phyloP scores from a whole-genome alignment of 345 rosid genomes.

The Citrus cavaleriei region DNA sequence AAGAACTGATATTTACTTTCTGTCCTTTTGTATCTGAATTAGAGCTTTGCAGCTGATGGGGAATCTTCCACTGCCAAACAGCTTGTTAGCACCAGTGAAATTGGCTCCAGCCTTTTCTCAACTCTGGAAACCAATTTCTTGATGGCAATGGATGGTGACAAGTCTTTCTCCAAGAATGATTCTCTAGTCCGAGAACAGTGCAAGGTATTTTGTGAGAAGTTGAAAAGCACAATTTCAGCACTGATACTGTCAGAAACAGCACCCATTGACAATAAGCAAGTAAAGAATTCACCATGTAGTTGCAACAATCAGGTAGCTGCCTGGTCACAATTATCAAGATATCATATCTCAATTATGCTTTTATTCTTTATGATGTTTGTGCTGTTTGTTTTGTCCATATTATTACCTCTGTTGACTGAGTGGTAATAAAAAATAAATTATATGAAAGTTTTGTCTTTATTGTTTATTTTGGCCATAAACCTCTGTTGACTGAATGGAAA shows the following conservation, averaged over 20 bases:
- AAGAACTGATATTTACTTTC: conserved; percentile 13
- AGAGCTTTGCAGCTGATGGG: conserved; percentile 49
- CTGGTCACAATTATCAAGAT: conserved; percentile 52
- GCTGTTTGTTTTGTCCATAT: conserved; percentile 4
- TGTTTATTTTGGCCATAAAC: background rate
- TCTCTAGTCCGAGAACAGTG: conserved; percentile 40
- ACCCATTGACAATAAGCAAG: conserved; percentile 27
- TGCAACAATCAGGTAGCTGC: conserved; percentile 73
- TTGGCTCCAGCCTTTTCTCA: conserved; percentile 53
- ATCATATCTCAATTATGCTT: conserved; percentile 37
- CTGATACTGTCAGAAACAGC: conserved; percentile 37
- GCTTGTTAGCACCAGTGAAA: conserved; percentile 47
- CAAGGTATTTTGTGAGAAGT: conserved; percentile 41
- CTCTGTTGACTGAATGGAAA: background rate
- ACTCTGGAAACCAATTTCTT: conserved; percentile 55
- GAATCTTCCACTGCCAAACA: conserved; percentile 50
- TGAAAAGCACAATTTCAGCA: conserved; percentile 38
- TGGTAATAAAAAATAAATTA: background rate
- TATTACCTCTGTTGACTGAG: background rate
- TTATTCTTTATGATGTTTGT: conserved; percentile 19
- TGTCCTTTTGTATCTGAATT: conserved; percentile 13
- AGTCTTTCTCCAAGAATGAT: conserved; percentile 22
- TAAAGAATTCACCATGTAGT: conserved; percentile 23
- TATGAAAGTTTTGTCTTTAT: background rate
- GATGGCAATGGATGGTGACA: conserved; percentile 25